Conservation (phyloP, 768 basidiomycete genomes). For the Psilocybe sp. region DNA sequence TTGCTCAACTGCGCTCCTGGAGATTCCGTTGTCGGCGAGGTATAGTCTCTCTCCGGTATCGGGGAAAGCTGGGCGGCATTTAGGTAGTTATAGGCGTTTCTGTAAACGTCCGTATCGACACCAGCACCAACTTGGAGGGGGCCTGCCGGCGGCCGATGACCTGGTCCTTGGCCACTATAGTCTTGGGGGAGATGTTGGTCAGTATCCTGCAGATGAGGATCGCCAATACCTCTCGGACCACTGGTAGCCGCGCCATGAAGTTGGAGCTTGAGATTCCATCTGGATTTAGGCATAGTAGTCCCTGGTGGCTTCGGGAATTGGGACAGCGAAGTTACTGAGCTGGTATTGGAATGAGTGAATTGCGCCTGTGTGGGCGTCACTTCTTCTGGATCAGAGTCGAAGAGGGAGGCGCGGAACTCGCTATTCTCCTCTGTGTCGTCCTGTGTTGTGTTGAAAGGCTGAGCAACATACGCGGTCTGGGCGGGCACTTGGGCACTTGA, state of each 20-base stretch:
- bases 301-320: background rate
- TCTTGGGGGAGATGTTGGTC: background rate
- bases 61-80: slow-evolving; percentile 57
- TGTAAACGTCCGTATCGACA: slow-evolving; percentile 32
- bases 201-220: background rate
- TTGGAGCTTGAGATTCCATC: slow-evolving; percentile 20
- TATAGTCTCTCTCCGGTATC: slow-evolving; percentile 63
- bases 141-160: slow-evolving; percentile 4
- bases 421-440: slow-evolving; percentile 14
- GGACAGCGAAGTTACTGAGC: slow-evolving; percentile 4
- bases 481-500: background rate
- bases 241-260: slow-evolving; percentile 10
- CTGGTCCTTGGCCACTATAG: slow-evolving; percentile 1
- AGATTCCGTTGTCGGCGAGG: slow-evolving; percentile 37
- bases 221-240: background rate
- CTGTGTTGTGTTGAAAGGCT: background rate
- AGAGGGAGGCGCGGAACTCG: slow-evolving; percentile 16
- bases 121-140: slow-evolving; percentile 3
- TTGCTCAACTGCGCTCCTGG: slow-evolving; percentile 14
- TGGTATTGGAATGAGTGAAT: slow-evolving; percentile 1
- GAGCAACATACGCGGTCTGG: background rate
- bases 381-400: slow-evolving; percentile 13
- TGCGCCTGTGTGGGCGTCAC: slow-evolving; percentile 4
- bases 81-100: slow-evolving; percentile 34
- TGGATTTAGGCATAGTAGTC: slow-evolving; percentile 15